Evolutionary conservation across 192 early-diverging fungal genomes (phyloP).

Genomic region (Jimgerdemannia flammicorona): DNA sequence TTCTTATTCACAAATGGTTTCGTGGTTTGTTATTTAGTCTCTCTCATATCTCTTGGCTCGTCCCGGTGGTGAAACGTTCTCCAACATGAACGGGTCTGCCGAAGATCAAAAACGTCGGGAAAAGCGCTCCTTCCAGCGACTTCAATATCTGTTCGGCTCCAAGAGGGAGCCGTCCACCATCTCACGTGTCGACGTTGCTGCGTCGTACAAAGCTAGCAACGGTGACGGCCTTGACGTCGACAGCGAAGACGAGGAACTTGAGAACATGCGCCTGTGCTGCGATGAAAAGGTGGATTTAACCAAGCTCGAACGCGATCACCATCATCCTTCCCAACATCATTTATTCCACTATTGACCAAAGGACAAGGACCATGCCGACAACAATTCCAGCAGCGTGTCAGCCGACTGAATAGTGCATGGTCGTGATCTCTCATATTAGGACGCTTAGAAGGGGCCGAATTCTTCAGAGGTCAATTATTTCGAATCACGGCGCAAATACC

Average conservation of each 20-base stretch:
- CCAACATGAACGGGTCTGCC: slow-evolving; percentile 2
- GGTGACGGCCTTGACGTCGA: slow-evolving; percentile 8
- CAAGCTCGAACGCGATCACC: slow-evolving; percentile 25
- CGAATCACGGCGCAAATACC: neutral
- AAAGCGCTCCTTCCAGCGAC: slow-evolving; percentile 15
- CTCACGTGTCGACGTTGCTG: neutral
- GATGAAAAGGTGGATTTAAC: slow-evolving; percentile 33
- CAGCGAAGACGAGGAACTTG: slow-evolving; percentile 26
- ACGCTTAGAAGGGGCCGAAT: too few species aligned
- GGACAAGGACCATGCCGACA: slow-evolving; percentile 7
- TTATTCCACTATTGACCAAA: neutral
- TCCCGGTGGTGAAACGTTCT: neutral
- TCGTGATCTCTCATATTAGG: too few species aligned
- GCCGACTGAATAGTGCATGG: too few species aligned
- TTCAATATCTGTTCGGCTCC: slow-evolving; percentile 11
- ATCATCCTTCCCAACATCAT: slow-evolving; percentile 7
- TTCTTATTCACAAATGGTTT: too few species aligned
- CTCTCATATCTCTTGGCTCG: slow-evolving; percentile 21
- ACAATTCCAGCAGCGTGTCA: too few species aligned
- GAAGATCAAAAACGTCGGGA: neutral
- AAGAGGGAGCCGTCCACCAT: too few species aligned
- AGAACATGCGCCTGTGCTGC: slow-evolving; percentile 34
- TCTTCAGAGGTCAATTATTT: too few species aligned
- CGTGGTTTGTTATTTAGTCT: slow-evolving; percentile 8
- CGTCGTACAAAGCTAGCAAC: neutral